Percentiles rank a stretch among this genome's conserved stretches.
These are phyloP conservation scores for Beauveria sp. DNA, from an alignment of 2,329 filamentous ascomycete species.

Conservation along the genomic window DNA sequence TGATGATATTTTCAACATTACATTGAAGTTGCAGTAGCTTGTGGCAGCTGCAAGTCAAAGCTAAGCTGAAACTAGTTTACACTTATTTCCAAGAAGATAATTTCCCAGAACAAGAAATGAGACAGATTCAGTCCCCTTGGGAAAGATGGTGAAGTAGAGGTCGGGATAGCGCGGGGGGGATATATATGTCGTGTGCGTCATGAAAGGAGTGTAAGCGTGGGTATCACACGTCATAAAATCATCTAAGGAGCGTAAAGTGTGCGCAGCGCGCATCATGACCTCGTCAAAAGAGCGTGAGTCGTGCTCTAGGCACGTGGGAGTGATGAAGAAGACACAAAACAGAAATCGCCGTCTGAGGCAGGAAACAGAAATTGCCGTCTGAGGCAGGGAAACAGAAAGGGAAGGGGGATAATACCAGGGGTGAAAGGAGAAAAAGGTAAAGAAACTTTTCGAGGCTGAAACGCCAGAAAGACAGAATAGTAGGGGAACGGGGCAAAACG, in stretches of 20 bases:
- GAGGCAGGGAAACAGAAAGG: neutral
- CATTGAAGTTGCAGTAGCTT: neutral
- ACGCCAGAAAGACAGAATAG: neutral
- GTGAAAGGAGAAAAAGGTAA: neutral
- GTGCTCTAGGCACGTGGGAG: neutral
- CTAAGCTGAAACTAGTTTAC: neutral
- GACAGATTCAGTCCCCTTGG: neutral
- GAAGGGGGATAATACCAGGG: neutral
- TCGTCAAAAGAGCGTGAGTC: neutral
- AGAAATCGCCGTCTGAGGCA: neutral
- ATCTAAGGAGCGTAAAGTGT: constrained; percentile 4
- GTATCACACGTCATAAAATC: constrained; percentile 4
- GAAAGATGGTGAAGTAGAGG: neutral
- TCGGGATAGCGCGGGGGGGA: neutral
- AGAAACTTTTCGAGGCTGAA: neutral
- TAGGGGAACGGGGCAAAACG: neutral
- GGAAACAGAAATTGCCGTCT: neutral
- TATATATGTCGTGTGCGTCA: neutral
- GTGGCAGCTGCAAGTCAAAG: neutral
- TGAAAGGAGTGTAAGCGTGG: constrained; percentile 1
- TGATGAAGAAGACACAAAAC: neutral
- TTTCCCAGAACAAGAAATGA: neutral
- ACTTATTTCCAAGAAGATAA: neutral
- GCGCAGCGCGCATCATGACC: neutral
- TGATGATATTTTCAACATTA: neutral